Evolutionary conservation across 768 basidiomycete species (phyloP).

Genomic region (Cystofilobasidium capitatum): DNA sequence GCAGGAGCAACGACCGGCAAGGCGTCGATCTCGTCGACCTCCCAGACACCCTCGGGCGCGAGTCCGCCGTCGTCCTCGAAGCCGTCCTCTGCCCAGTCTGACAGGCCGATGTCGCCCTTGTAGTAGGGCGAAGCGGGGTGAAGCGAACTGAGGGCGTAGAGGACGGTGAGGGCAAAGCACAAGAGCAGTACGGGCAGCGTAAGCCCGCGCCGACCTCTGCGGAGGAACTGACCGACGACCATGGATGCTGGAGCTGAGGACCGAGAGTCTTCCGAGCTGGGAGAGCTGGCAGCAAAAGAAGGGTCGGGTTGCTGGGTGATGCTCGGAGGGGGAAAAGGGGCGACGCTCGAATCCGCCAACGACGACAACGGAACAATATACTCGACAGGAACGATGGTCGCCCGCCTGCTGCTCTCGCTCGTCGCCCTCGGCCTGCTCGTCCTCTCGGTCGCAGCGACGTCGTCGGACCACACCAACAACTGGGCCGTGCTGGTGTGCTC

Average conservation of each 20-base stretch:
- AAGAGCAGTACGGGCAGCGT: neutral
- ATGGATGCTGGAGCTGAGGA: too few relatives aligned
- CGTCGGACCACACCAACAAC: slow-evolving; percentile 72
- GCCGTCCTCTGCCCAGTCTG: neutral
- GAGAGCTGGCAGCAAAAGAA: too few relatives aligned
- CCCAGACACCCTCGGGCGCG: neutral
- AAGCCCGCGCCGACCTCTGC: neutral
- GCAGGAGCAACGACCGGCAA: neutral
- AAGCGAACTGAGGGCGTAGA: neutral
- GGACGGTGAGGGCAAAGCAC: neutral
- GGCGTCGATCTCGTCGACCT: neutral
- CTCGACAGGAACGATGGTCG: neutral
- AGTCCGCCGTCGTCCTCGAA: neutral
- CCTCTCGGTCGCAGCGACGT: too few relatives aligned
- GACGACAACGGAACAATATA: too few relatives aligned
- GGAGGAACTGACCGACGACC: neutral
- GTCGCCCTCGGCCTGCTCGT: neutral
- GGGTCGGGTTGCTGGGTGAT: too few relatives aligned
- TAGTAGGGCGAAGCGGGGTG: neutral
- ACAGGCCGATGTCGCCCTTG: neutral
- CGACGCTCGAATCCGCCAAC: too few relatives aligned
- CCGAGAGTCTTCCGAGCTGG: too few relatives aligned
- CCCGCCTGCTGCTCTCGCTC: neutral
- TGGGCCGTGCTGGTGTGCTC: slow-evolving; percentile 97
- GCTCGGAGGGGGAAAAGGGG: too few relatives aligned